Percentiles rank a stretch among this genome's conserved stretches.
These are phyloP conservation scores for Sarcodon sp. DNA, from an alignment of 768 basidiomycete genomes.

Conservation along the genomic window DNA sequence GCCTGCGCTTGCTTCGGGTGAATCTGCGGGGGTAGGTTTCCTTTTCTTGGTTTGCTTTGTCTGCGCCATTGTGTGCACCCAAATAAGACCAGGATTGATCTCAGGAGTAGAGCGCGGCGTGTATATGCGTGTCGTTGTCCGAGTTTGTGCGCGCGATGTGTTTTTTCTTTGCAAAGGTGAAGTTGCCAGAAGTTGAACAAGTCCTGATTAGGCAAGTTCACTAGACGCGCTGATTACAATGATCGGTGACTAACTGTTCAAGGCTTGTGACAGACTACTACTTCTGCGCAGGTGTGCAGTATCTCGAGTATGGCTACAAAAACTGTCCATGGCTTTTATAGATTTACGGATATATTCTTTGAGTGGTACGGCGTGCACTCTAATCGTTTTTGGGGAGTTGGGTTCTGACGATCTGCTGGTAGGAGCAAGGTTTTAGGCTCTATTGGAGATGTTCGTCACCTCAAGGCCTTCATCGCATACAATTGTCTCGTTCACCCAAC, in stretches of 20 bases:
- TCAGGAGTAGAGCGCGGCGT: too few species aligned
- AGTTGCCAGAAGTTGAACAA: too few species aligned
- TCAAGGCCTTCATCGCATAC: constrained; percentile 64
- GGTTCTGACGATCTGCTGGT: not conserved
- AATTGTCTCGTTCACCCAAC: constrained; percentile 57
- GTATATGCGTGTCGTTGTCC: too few species aligned
- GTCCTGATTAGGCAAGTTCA: too few species aligned
- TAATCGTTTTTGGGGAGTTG: not conserved
- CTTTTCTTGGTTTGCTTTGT: constrained; percentile 40
- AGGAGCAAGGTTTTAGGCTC: constrained; percentile 51
- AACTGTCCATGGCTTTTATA: constrained; percentile 46
- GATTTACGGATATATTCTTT: constrained; percentile 79
- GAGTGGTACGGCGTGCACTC: constrained; percentile 39
- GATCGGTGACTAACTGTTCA: constrained; percentile 1
- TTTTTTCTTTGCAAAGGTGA: too few species aligned
- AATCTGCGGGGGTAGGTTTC: constrained; percentile 21
- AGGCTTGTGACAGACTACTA: too few species aligned
- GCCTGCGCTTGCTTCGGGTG: constrained; percentile 20
- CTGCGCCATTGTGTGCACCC: constrained; percentile 41
- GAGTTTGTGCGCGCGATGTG: too few species aligned
- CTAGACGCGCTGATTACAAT: constrained; percentile 1
- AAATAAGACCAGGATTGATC: not conserved
- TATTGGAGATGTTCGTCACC: constrained; percentile 39
- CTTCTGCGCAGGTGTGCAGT: too few species aligned
- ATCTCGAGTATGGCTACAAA: not conserved